Evolutionary conservation across 441 rosid species (phyloP).

Genomic region (Raphanus hybrid): DNA sequence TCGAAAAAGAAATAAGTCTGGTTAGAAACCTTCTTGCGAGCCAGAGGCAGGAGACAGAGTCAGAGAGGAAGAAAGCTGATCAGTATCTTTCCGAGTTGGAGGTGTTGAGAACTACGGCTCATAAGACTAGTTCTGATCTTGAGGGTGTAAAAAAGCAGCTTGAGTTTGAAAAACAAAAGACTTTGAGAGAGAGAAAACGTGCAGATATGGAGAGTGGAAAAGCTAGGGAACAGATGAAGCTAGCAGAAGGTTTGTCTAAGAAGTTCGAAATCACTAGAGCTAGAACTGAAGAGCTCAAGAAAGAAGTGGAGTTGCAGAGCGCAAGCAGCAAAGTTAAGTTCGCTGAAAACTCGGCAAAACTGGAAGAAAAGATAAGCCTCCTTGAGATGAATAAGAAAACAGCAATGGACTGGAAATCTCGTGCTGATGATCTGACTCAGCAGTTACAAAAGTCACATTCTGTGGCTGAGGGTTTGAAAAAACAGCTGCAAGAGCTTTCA

Average conservation of each 20-base stretch:
- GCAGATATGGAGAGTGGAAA: constrained; percentile 63
- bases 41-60: constrained; percentile 56
- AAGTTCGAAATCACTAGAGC: constrained; percentile 48
- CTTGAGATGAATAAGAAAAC: constrained; percentile 49
- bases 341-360: constrained; percentile 55
- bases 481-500: constrained; percentile 47
- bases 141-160: constrained; percentile 56
- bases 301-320: constrained; percentile 46
- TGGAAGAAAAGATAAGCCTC: constrained; percentile 55
- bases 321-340: constrained; percentile 52
- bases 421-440: constrained; percentile 50
- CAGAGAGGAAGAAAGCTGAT: constrained; percentile 61
- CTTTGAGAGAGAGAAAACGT: constrained; percentile 57
- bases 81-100: constrained; percentile 59
- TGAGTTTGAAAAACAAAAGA: constrained; percentile 61
- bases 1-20: constrained; percentile 40
- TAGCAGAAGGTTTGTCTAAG: constrained; percentile 61
- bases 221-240: constrained; percentile 62
- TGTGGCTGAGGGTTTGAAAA: constrained; percentile 53
- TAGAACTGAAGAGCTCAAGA: constrained; percentile 52
- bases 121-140: constrained; percentile 53
- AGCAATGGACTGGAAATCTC: constrained; percentile 39
- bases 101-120: constrained; percentile 55
- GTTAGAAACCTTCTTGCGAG: constrained; percentile 58
- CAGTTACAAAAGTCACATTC: constrained; percentile 49